A percentile compares a stretch with the other conserved stretches of the same genome.
Conservation (phyloP, 2,329 filamentous ascomycete genomes). For the Arthrobotrys musiformis region DNA sequence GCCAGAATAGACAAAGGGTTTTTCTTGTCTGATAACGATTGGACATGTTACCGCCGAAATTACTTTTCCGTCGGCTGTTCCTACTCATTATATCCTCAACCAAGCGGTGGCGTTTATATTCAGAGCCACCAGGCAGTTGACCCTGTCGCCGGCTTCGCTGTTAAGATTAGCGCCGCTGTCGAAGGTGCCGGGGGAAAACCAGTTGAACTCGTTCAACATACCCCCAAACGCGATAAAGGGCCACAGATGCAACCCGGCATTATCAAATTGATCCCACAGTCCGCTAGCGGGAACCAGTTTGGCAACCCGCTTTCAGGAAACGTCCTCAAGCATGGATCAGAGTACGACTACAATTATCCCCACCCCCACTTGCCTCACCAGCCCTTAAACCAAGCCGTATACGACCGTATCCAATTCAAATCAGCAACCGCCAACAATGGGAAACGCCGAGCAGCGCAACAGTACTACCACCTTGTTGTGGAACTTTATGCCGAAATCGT, state of each 20-base stretch:
- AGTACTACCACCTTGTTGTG: slow-evolving; percentile 90
- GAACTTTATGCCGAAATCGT: slow-evolving; percentile 80
- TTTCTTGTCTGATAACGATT: slow-evolving; percentile 81
- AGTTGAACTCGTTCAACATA: slow-evolving; percentile 89
- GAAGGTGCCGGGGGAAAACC: slow-evolving; percentile 78
- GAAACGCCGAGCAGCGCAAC: slow-evolving; percentile 86
- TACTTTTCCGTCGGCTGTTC: slow-evolving; percentile 89
- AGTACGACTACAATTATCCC: slow-evolving; percentile 59
- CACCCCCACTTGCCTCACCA: slow-evolving; percentile 65
- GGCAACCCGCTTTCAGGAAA: slow-evolving; percentile 38
- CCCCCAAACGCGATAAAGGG: slow-evolving; percentile 89
- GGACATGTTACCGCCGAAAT: slow-evolving; percentile 88
- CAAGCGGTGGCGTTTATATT: slow-evolving; percentile 59
- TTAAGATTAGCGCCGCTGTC: slow-evolving; percentile 78
- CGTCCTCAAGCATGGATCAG: slow-evolving; percentile 63
- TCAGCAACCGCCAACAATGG: slow-evolving; percentile 94
- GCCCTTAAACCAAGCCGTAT: slow-evolving; percentile 65
- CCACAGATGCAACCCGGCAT: slow-evolving; percentile 79
- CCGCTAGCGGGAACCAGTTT: slow-evolving; percentile 63
- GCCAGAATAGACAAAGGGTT: slow-evolving; percentile 90
- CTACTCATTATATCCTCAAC: slow-evolving; percentile 73
- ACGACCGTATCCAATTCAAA: slow-evolving; percentile 94
- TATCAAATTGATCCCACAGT: slow-evolving; percentile 74
- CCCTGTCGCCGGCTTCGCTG: slow-evolving; percentile 72
- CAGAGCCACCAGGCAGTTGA: slow-evolving; percentile 67